These are phyloP conservation scores for Aaosphaeria arxii DNA, from an alignment of 2,329 filamentous ascomycete species.

Conservation along the genomic window DNA sequence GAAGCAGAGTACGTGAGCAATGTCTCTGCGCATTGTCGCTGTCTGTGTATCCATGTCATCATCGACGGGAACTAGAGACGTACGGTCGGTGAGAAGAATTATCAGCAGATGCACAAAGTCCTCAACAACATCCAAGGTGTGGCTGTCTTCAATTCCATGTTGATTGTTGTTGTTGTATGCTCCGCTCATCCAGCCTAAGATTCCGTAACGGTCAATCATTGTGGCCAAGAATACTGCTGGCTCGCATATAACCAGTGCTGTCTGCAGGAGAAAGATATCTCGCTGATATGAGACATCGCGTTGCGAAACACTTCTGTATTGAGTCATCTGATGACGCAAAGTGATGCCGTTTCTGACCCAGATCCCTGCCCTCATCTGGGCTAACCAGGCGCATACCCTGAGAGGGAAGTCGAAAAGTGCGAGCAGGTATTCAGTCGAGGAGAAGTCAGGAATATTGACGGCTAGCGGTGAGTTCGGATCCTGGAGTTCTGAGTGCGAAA, in stretches of 20 bases:
- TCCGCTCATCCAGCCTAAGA: conserved; percentile 83
- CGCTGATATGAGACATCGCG: conserved; percentile 91
- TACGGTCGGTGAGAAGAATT: conserved; percentile 84
- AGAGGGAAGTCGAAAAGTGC: conserved; percentile 90
- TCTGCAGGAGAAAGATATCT: conserved; percentile 91
- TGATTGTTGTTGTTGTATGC: conserved; percentile 64
- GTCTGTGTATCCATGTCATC: conserved; percentile 64
- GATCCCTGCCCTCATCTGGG: conserved; percentile 97
- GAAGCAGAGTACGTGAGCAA: conserved; percentile 92
- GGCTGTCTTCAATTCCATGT: conserved; percentile 75
- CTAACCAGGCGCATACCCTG: conserved; percentile 90
- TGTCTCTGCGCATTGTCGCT: conserved; percentile 77
- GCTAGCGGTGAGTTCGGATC: conserved; percentile 59
- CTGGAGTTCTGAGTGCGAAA: conserved; percentile 68
- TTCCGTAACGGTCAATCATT: conserved; percentile 86
- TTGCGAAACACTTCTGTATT: conserved; percentile 85
- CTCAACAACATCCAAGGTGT: conserved; percentile 90
- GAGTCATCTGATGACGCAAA: conserved; percentile 88
- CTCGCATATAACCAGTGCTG: conserved; percentile 81
- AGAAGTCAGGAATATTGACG: conserved; percentile 57
- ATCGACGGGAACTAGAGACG: conserved; percentile 68
- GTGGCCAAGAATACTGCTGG: conserved; percentile 81
- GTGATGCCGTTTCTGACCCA: conserved; percentile 99
- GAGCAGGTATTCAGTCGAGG: conserved; percentile 75
- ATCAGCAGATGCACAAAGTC: conserved; percentile 95